Percentiles rank a stretch among this genome's conserved stretches.
These are phyloP conservation scores for Opeltia flavorubescens DNA, from an alignment of 495 filamentous ascomycete genomes.

Conservation along the genomic window DNA sequence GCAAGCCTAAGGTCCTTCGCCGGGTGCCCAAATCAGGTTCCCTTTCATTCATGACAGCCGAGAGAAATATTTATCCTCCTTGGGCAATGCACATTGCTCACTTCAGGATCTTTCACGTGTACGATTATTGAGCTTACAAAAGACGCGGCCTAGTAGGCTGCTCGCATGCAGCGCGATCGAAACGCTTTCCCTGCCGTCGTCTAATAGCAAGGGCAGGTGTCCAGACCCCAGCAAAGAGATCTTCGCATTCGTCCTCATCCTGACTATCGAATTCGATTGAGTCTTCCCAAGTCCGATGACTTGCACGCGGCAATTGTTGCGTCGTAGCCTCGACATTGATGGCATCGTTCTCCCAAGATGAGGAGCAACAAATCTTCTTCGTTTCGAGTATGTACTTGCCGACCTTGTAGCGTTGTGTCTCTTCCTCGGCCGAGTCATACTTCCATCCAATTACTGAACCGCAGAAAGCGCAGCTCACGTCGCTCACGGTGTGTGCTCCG, in stretches of 20 bases:
- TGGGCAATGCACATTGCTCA: no score
- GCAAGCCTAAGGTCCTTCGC: no score
- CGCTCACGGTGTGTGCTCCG: constrained; percentile 50
- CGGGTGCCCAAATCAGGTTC: no score
- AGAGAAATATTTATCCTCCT: no score
- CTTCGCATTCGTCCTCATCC: constrained; percentile 92
- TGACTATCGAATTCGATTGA: constrained; percentile 69
- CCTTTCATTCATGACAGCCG: no score
- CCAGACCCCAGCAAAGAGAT: constrained; percentile 83
- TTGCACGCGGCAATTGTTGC: constrained; percentile 12
- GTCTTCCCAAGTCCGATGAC: neutral
- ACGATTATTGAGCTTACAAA: no score
- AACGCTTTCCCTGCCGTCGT: constrained; percentile 45
- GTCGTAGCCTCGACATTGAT: constrained; percentile 1
- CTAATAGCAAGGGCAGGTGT: constrained; percentile 49
- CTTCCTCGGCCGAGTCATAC: constrained; percentile 73
- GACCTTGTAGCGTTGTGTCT: constrained; percentile 77
- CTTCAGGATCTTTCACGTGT: no score
- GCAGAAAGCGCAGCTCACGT: constrained; percentile 46
- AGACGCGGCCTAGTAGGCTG: neutral
- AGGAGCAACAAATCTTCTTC: constrained; percentile 47
- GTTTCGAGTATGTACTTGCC: constrained; percentile 95
- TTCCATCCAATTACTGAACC: constrained; percentile 76
- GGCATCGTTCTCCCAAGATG: constrained; percentile 48
- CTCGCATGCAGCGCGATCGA: constrained; percentile 11